Evolutionary conservation across 2,329 filamentous ascomycete genomes (phyloP), one percentile per base, ranked within the genome.

Genomic region (Aureobasidium vineae): DNA sequence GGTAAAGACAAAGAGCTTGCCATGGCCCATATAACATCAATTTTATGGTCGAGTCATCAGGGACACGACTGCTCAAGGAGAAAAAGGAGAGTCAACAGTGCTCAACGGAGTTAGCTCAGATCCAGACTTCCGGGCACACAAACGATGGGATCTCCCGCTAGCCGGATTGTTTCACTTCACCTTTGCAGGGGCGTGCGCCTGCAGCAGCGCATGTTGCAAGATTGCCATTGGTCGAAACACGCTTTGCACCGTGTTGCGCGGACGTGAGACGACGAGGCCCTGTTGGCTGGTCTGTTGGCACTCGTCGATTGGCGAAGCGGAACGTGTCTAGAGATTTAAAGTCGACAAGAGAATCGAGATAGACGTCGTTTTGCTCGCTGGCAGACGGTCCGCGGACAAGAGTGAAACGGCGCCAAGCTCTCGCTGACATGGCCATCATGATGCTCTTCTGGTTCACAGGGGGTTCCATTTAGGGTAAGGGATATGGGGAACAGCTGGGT

Each of bases 151-250:
- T 66, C 64, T 66, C 53, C 64, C 53, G 43, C 64, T 66, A 66
- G 53, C 53, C 52, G 54, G 64, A 66, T 59, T 66, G 64, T 66
- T 66, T 66, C 64, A 66, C 64, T 23, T 66, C n/a, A 57, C 28
- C 45, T 66, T 36, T 60, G 43, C 43, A 59, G 41, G 61, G 53
- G 64, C 53, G 43, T 60, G 64, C 43, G 64, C 40, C 40, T 65
- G 63, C 52, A 65, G 63, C 50, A 65, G 63, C 50, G 63, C 63
- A 49, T 60, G 64, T 60, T 52, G 64, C 64, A 66, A 49, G 53
- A 66, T 50, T 60, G 54, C 63, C 28, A 65, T 65, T 65, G 63
- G 63, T 28, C 33, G 49, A 54, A 16, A 47, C 41, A 38, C 26
- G 33, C 53, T 45, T 56, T 65, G 47, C 19, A 13, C 16, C 36